A percentile compares a stretch with the other conserved stretches of the same genome.
phyloP scores from a whole-genome alignment of 2,329 filamentous ascomycete genomes.

The Aspergillus persii region DNA sequence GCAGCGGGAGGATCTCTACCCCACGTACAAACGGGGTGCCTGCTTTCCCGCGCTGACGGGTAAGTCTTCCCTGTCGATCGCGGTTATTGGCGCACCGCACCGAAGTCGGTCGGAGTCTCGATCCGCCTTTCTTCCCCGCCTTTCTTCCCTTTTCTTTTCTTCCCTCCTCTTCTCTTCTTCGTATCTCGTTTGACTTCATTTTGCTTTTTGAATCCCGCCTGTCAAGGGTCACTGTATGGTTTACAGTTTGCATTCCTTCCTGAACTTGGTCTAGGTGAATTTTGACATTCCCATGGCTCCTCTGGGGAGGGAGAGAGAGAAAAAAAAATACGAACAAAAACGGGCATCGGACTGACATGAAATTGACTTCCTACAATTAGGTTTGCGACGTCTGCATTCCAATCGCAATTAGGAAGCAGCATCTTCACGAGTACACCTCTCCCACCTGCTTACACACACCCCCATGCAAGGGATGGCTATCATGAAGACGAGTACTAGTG shows the following conservation, averaged over 20 bases:
- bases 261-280: neutral
- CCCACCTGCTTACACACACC: constrained; percentile 17
- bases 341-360: constrained; percentile 6
- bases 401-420: constrained; percentile 8
- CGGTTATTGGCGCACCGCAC: neutral
- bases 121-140: neutral
- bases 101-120: neutral
- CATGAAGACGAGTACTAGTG: constrained; percentile 38
- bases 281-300: neutral
- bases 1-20: neutral
- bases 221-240: neutral
- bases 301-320: neutral
- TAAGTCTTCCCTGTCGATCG: no score
- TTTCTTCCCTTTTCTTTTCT: neutral
- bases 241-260: neutral
- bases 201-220: neutral
- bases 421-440: constrained; percentile 28
- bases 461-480: constrained; percentile 24
- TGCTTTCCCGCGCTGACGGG: neutral
- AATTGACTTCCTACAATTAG: constrained; percentile 1
- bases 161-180: neutral
- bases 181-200: neutral
- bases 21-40: neutral
- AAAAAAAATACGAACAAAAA: neutral
- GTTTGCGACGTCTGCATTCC: neutral